Evolutionary conservation across 352 stramenopile genomes (phyloP).

Genomic region (Phytophthora pinifolia): DNA sequence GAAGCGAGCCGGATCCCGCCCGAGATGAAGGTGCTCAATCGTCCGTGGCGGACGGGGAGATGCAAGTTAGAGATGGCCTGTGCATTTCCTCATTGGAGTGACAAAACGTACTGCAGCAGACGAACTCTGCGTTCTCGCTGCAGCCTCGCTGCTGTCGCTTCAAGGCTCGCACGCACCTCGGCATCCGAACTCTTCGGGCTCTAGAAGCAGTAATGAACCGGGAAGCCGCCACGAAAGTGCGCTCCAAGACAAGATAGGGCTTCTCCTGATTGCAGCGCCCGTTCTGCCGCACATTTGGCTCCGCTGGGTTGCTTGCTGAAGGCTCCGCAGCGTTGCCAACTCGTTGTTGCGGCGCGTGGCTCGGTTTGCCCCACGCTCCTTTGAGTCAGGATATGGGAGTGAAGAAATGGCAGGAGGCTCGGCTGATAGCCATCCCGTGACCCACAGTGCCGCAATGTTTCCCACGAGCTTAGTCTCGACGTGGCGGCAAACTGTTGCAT

Average conservation of each 20-base stretch:
- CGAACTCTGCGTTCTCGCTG: conserved; percentile 2
- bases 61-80: conserved; percentile 2
- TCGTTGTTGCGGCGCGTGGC: conserved; percentile 21
- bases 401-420: background rate
- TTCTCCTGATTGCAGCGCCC: background rate
- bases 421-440: conserved; percentile 8
- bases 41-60: background rate
- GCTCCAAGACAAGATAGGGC: background rate
- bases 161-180: conserved; percentile 8
- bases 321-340: background rate
- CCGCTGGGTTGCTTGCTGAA: background rate
- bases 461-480: conserved; percentile 2
- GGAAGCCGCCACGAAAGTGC: conserved; percentile 20
- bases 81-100: conserved; percentile 15
- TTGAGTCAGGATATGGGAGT: conserved; percentile 16
- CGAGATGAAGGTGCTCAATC: background rate
- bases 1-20: background rate
- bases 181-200: conserved; percentile 18
- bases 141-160: background rate
- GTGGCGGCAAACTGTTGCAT: conserved; percentile 14
- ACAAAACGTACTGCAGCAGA: conserved; percentile 7
- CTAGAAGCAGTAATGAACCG: conserved; percentile 22
- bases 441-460: background rate
- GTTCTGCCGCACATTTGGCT: background rate
- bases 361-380: conserved; percentile 8